These are phyloP conservation scores for Cryptococcus sp. DNA, from an alignment of 1,284 basidiomycete genomes.

Conservation along the genomic window DNA sequence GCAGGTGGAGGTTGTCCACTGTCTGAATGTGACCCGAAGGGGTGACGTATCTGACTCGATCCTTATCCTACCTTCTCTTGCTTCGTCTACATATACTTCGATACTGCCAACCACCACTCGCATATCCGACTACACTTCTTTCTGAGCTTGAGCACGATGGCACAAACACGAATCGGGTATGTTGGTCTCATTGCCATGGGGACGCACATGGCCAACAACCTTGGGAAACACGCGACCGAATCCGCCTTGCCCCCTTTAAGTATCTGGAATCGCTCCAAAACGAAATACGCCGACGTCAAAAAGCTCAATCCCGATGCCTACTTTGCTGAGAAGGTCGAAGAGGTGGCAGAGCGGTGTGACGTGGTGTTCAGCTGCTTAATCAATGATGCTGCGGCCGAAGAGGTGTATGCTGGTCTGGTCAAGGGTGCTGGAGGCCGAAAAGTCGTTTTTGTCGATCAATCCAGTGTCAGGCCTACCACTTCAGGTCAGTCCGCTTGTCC, in stretches of 20 bases:
- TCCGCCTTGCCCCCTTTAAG: constrained; percentile 19
- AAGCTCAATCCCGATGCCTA: constrained; percentile 12
- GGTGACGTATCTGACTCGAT: too few relatives aligned
- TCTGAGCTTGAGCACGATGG: too few relatives aligned
- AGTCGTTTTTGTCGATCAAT: constrained; percentile 41
- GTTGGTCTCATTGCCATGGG: constrained; percentile 45
- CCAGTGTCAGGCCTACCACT: constrained; percentile 34
- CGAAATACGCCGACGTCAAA: constrained; percentile 33
- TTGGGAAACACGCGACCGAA: constrained; percentile 25
- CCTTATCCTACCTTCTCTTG: too few relatives aligned
- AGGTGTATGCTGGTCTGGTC: constrained; percentile 26
- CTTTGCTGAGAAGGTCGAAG: constrained; percentile 19
- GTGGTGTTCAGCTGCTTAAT: constrained; percentile 35
- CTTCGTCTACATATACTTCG: too few relatives aligned
- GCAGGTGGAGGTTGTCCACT: too few relatives aligned
- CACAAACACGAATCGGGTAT: constrained; percentile 26
- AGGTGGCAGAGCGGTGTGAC: constrained; percentile 26
- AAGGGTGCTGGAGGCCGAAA: constrained; percentile 15
- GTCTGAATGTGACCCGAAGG: too few relatives aligned
- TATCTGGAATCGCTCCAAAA: constrained; percentile 39
- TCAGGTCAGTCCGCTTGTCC: constrained; percentile 25
- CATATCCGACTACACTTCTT: not conserved
- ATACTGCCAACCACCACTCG: too few relatives aligned
- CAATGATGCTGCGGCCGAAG: constrained; percentile 37
- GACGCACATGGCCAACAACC: constrained; percentile 30